Conservation (phyloP, 768 basidiomycete genomes). For the Tulasnella sp. region DNA sequence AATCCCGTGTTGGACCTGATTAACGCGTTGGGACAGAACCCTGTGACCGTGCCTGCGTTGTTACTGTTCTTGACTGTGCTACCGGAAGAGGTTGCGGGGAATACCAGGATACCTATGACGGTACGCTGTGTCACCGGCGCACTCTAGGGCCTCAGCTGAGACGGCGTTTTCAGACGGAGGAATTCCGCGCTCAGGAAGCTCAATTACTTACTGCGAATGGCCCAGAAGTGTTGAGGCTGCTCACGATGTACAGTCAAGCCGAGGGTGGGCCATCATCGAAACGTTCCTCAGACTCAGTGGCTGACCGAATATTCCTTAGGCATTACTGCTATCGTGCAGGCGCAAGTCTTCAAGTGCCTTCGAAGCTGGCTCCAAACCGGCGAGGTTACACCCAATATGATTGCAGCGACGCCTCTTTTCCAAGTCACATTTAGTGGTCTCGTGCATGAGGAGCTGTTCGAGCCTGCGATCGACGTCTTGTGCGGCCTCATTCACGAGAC, state of each 20-base stretch:
- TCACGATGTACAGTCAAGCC: conserved; percentile 86
- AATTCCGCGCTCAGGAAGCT: conserved; percentile 60
- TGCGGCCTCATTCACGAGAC: conserved; percentile 98
- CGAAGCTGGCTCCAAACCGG: conserved; percentile 86
- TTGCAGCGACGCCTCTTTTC: conserved; percentile 78
- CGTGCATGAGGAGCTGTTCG: conserved; percentile 81
- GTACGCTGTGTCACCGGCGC: conserved; percentile 48
- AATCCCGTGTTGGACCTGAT: conserved; percentile 79
- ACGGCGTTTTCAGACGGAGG: conserved; percentile 52
- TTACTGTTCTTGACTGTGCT: conserved; percentile 86
- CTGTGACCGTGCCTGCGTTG: conserved; percentile 74
- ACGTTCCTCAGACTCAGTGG: not conserved
- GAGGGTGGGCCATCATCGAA: conserved; percentile 53
- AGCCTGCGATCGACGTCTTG: conserved; percentile 84
- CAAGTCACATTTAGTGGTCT: conserved; percentile 80
- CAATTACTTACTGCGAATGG: conserved; percentile 66
- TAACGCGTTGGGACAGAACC: conserved; percentile 78
- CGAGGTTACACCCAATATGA: conserved; percentile 60
- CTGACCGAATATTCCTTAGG: conserved; percentile 48
- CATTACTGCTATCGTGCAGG: conserved; percentile 72
- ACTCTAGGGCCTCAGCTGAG: not conserved
- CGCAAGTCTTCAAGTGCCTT: conserved; percentile 77
- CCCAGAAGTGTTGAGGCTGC: conserved; percentile 65
- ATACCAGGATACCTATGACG: conserved; percentile 82
- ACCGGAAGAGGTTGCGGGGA: conserved; percentile 82